Conservation (phyloP, 2,329 filamentous ascomycete genomes). For the Seiridium cupressi region DNA sequence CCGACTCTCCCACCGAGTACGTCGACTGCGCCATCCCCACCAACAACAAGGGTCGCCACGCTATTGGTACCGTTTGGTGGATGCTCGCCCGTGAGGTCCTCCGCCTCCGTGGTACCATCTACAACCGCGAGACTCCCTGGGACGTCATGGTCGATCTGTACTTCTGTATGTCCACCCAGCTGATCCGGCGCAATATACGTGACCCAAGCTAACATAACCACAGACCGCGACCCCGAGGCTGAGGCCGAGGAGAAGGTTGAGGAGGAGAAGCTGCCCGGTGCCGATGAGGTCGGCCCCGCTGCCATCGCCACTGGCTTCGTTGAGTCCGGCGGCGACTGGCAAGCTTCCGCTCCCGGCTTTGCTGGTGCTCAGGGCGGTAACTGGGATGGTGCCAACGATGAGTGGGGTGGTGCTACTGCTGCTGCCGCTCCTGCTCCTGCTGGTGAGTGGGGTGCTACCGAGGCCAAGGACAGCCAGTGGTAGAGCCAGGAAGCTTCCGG, state of each 20-base stretch:
- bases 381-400: constrained; percentile 56
- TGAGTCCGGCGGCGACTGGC: constrained; percentile 72
- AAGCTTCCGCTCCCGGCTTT: constrained; percentile 72
- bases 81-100: constrained; percentile 99
- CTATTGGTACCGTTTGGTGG: constrained; percentile 99
- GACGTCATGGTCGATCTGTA: constrained; percentile 99
- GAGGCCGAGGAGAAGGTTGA: constrained; percentile 98
- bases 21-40: constrained; percentile 99
- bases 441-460: constrained; percentile 66
- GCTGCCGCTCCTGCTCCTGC: constrained; percentile 62
- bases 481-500: constrained; percentile 16
- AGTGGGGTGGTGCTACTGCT: constrained; percentile 59
- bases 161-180: constrained; percentile 68
- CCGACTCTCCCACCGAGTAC: constrained; percentile 98
- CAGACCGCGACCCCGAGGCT: constrained; percentile 96
- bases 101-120: constrained; percentile 94
- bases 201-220: constrained; percentile 16
- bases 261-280: constrained; percentile 86
- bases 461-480: constrained; percentile 39
- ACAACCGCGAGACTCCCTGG: constrained; percentile 95
- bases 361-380: constrained; percentile 57
- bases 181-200: neutral
- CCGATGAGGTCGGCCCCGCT: constrained; percentile 78
- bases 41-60: constrained; percentile 99
- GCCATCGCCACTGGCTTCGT: constrained; percentile 78